phyloP scores from a whole-genome alignment of 495 filamentous ascomycete species.

The Hypoxylon lienhwacheense region DNA sequence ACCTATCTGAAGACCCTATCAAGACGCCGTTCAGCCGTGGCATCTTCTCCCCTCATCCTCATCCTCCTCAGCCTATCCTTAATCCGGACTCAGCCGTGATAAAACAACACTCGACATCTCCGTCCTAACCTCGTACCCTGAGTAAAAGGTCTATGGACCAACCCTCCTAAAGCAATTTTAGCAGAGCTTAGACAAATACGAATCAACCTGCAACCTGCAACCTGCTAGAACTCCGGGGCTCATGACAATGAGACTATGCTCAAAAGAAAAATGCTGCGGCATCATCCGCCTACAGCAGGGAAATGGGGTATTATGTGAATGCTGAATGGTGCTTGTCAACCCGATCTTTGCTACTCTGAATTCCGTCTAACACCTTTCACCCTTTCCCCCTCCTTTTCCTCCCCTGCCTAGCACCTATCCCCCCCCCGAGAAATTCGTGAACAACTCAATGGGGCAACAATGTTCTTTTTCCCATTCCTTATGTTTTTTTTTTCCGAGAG shows the following conservation, averaged over 20 bases:
- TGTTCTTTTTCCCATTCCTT: no score
- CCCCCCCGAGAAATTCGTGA: constrained; percentile 6
- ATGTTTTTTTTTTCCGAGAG: constrained; percentile 1
- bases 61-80: constrained; percentile 24
- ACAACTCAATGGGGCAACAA: constrained; percentile 1
- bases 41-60: background rate
- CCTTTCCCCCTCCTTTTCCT: constrained; percentile 25
- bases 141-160: constrained; percentile 25
- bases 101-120: constrained; percentile 11
- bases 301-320: constrained; percentile 38
- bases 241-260: constrained; percentile 20
- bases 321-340: constrained; percentile 15
- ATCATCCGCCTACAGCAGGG: constrained; percentile 3
- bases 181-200: constrained; percentile 1
- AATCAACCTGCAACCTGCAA: constrained; percentile 16
- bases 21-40: constrained; percentile 1
- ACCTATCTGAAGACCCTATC: constrained; percentile 9
- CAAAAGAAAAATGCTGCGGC: constrained; percentile 10
- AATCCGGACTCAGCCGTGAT: constrained; percentile 11
- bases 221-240: constrained; percentile 36
- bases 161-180: constrained; percentile 14
- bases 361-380: no score
- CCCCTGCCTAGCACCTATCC: constrained; percentile 27
- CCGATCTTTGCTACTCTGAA: constrained; percentile 6
- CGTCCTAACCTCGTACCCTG: constrained; percentile 19